Evolutionary conservation across 805 yeast genomes (phyloP), one percentile per base, ranked within the genome.

Genomic region (Metschnikowia vanudenii): DNA sequence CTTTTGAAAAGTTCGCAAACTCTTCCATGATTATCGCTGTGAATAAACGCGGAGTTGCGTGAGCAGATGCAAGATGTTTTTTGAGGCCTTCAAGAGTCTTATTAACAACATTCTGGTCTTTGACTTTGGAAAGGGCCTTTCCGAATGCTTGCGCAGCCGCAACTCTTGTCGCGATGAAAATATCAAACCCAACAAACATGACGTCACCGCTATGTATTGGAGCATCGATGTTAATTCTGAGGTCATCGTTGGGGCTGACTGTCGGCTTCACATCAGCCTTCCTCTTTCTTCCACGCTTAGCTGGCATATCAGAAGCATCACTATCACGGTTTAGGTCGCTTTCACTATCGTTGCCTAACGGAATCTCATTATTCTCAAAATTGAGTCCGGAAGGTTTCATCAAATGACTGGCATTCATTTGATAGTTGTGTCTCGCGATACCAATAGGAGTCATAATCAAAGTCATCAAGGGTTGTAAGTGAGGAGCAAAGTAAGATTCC

Each of bases 401-500:
- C 35, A 94, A 79, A 41, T 81, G 74, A n/a, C 75, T 69, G 0
- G 86, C 71, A 54, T 87, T 83, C 96, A 94, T 88, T 29, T 81
- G 79, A 64, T 88, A 94, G 56, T 84, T 87, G 62, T 85, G 87
- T 53, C 98, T 82, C 3, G 96, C 86, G 45, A 90, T 82, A 50
- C 99, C 99, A 48, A 94, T 86, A 2, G 99, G 99, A 0, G 98
- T 92, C 84, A 88, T 84, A 37, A 89, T 60, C 37, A 94, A 70
- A 13, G 82, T 78, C 43, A 85, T 66, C 49, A 84, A 70, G 7
- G 89, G 85, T 39, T 69, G 71, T 40, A 80, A 68, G 58, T 87
- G 91, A 3, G 71, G 68, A 3, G 70, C 64, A 52, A 89, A 80
- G 1, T 80, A 63, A 2, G 64, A 69, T 39, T 82, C 86, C 51